Percentiles rank a stretch among this genome's conserved stretches.
Conservation (phyloP, 805 yeast species). For the Candida orba region DNA sequence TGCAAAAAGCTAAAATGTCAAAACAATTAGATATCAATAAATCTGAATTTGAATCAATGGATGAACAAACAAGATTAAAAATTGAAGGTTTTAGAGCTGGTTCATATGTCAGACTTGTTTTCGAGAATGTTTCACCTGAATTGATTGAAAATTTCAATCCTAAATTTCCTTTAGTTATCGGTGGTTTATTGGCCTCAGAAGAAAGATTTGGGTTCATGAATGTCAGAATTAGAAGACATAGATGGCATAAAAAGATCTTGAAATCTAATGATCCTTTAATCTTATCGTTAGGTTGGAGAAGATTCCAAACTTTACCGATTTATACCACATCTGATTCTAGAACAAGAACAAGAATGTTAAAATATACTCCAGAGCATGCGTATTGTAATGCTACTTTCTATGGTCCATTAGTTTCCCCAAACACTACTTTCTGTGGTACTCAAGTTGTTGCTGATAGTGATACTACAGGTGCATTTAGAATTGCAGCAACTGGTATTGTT, state of each 20-base stretch:
- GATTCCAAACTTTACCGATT: conserved; percentile 94
- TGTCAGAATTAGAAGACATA: conserved; percentile 91
- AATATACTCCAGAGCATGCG: conserved; percentile 97
- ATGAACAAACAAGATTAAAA: conserved; percentile 62
- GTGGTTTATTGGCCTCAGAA: conserved; percentile 87
- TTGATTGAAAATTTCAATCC: conserved; percentile 84
- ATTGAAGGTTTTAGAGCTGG: conserved; percentile 94
- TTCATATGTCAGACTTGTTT: conserved; percentile 83
- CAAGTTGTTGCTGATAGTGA: conserved; percentile 78
- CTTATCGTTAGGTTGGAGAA: conserved; percentile 93
- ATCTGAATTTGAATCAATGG: conserved; percentile 68
- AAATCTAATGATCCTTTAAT: conserved; percentile 95
- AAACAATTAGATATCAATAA: conserved; percentile 93
- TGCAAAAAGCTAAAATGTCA: conserved; percentile 94
- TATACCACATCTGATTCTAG: conserved; percentile 96
- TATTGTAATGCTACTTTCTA: conserved; percentile 93
- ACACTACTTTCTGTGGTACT: conserved; percentile 94
- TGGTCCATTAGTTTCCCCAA: conserved; percentile 96
- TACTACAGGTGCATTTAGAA: conserved; percentile 86
- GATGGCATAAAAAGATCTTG: conserved; percentile 97
- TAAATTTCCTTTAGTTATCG: conserved; percentile 75
- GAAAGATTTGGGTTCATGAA: conserved; percentile 88
- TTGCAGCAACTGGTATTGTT: conserved; percentile 94
- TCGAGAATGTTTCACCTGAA: conserved; percentile 82
- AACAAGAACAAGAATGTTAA: conserved; percentile 95